These are phyloP conservation scores for Flaveria floridana DNA, from an alignment of 140 eudicot genomes.

Conservation along the genomic window DNA sequence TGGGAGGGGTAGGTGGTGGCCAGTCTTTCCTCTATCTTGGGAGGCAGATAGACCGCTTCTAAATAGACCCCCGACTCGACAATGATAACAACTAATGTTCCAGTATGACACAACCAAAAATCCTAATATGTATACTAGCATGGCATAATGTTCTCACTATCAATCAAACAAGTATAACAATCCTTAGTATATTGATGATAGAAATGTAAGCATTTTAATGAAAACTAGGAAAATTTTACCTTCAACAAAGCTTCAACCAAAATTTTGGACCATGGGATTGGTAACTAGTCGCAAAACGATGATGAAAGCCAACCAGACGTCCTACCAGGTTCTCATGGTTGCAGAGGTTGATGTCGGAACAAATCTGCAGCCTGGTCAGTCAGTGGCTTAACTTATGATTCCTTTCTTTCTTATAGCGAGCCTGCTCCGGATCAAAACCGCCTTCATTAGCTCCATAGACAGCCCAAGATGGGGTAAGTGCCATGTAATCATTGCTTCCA, in stretches of 20 bases:
- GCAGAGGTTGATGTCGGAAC: conserved; percentile 7
- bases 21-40: too few species aligned
- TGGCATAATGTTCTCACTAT: neutral
- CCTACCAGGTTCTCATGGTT: conserved; percentile 18
- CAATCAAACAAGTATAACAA: conserved; percentile 3
- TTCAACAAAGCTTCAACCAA: conserved; percentile 21
- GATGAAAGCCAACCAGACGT: neutral
- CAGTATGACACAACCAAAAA: neutral
- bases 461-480: conserved; percentile 93
- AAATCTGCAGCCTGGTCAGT: conserved; percentile 26
- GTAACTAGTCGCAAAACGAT: conserved; percentile 10
- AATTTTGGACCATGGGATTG: conserved; percentile 2
- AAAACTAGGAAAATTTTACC: conserved; percentile 30
- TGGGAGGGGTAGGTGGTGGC: too few species aligned
- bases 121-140: conserved; percentile 6
- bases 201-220: conserved; percentile 14
- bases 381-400: conserved; percentile 58
- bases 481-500: conserved; percentile 86
- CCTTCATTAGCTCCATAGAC: conserved; percentile 97
- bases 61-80: too few species aligned
- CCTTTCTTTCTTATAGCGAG: conserved; percentile 76
- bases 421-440: conserved; percentile 88
- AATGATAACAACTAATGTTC: neutral
- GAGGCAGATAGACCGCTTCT: too few species aligned
- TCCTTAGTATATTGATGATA: conserved; percentile 2